phyloP scores from a whole-genome alignment of 192 early-diverging fungal species.

The Linnemannia zychae region DNA sequence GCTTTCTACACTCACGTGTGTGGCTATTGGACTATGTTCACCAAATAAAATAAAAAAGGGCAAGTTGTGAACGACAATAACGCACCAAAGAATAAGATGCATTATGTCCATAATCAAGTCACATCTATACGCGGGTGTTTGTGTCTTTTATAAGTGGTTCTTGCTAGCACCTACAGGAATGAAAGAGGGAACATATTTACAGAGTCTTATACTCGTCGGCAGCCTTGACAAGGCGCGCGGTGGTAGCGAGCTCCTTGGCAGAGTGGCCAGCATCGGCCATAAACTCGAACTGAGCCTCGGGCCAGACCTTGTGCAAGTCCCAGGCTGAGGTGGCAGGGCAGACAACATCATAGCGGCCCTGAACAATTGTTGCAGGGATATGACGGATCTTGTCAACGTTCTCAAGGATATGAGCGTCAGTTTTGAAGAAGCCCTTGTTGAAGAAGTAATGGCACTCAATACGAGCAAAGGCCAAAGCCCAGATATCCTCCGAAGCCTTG shows the following conservation, averaged over 20 bases:
- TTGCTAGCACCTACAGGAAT: neutral
- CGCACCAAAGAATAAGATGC: too few relatives aligned
- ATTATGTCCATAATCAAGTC: too few relatives aligned
- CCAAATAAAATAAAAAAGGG: too few relatives aligned
- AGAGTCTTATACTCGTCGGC: constrained; percentile 71
- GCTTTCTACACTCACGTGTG: too few relatives aligned
- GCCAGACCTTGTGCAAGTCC: constrained; percentile 66
- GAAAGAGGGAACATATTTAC: constrained; percentile 20
- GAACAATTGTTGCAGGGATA: constrained; percentile 75
- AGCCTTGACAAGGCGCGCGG: constrained; percentile 66
- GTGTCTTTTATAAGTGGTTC: too few relatives aligned
- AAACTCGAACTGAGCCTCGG: constrained; percentile 76
- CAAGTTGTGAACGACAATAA: too few relatives aligned
- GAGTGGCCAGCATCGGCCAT: constrained; percentile 74
- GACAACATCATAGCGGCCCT: constrained; percentile 55
- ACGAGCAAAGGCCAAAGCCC: constrained; percentile 76
- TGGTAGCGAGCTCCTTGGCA: constrained; percentile 69
- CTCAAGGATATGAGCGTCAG: constrained; percentile 70
- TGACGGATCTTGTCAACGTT: constrained; percentile 76
- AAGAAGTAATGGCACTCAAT: constrained; percentile 79
- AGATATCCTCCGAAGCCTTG: constrained; percentile 71
- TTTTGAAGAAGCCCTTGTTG: constrained; percentile 81
- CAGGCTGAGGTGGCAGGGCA: constrained; percentile 54
- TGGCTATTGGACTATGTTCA: too few relatives aligned
- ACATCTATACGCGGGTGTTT: too few relatives aligned